Conservation (phyloP, 176 grass and related monocot genomes). For the Luzula sylvatica region DNA sequence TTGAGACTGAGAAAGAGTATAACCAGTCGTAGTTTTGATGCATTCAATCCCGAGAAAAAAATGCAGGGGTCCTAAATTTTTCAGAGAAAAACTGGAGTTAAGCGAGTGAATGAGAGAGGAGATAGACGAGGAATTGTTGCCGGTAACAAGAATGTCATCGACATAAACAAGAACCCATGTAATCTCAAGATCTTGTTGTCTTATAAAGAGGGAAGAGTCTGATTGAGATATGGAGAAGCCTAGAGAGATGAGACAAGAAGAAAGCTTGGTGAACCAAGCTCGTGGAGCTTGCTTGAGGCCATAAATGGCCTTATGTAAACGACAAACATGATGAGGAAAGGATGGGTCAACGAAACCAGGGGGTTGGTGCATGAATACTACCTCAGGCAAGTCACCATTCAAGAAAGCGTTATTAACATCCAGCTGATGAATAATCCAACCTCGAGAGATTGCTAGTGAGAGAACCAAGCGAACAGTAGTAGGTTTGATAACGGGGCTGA, state of each 20-base stretch:
- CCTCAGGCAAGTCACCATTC: neutral
- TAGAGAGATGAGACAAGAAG: neutral
- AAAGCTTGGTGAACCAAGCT: neutral
- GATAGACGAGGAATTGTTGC: neutral
- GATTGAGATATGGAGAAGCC: neutral
- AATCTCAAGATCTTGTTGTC: neutral
- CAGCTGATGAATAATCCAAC: neutral
- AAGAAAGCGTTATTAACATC: neutral
- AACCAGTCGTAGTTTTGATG: neutral
- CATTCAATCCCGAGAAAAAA: neutral
- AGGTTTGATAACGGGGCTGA: conserved; percentile 1
- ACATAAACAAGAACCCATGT: too few species aligned
- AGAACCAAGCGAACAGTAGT: neutral
- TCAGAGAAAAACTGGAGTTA: neutral
- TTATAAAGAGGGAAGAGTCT: neutral
- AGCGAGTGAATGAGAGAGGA: neutral
- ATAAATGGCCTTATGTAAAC: neutral
- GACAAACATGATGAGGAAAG: conserved; percentile 2
- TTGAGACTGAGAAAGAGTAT: neutral
- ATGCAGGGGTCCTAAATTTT: neutral
- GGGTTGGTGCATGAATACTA: neutral
- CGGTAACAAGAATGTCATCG: too few species aligned
- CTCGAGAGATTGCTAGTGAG: neutral
- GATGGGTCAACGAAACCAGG: neutral
- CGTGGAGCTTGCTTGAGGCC: conserved; percentile 1